These are phyloP conservation scores for Rossbeevera mucosa DNA, from an alignment of 768 basidiomycete species.

Conservation along the genomic window DNA sequence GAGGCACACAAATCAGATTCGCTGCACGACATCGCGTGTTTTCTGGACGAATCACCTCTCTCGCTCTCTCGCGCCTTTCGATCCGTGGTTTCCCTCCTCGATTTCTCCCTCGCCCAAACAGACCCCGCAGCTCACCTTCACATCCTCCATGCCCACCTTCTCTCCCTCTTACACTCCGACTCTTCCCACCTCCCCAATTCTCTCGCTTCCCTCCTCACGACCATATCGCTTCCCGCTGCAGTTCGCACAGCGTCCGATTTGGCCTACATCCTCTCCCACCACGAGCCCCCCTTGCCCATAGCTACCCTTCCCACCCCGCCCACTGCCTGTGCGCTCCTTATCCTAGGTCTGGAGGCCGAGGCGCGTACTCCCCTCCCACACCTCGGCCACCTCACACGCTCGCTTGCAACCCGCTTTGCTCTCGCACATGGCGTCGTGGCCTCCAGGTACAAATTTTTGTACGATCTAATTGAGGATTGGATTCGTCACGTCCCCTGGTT, in stretches of 20 bases:
- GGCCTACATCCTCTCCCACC: constrained; percentile 42
- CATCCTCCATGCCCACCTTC: constrained; percentile 50
- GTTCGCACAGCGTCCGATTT: constrained; percentile 41
- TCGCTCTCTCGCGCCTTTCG: constrained; percentile 54
- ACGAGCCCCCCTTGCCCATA: constrained; percentile 38
- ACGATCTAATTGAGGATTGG: constrained; percentile 56
- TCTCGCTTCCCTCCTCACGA: constrained; percentile 35
- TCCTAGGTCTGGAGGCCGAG: constrained; percentile 71
- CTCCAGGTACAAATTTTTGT: constrained; percentile 63
- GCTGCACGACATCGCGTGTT: constrained; percentile 62
- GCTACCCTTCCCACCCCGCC: constrained; percentile 39
- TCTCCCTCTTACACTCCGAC: constrained; percentile 34
- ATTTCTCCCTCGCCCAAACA: constrained; percentile 47
- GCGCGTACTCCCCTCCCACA: constrained; percentile 47
- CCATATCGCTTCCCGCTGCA: constrained; percentile 38
- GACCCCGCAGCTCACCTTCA: constrained; percentile 61
- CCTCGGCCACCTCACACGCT: constrained; percentile 52
- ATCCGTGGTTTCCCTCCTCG: constrained; percentile 47
- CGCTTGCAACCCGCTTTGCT: constrained; percentile 49
- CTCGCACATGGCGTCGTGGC: constrained; percentile 54
- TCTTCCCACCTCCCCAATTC: constrained; percentile 30
- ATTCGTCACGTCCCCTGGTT: constrained; percentile 72
- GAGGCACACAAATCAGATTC: constrained; percentile 66
- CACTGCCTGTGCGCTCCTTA: constrained; percentile 63
- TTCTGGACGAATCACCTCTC: constrained; percentile 50